phyloP scores from a whole-genome alignment of 345 rosid genomes.

The Crucihimalaya himalaica region DNA sequence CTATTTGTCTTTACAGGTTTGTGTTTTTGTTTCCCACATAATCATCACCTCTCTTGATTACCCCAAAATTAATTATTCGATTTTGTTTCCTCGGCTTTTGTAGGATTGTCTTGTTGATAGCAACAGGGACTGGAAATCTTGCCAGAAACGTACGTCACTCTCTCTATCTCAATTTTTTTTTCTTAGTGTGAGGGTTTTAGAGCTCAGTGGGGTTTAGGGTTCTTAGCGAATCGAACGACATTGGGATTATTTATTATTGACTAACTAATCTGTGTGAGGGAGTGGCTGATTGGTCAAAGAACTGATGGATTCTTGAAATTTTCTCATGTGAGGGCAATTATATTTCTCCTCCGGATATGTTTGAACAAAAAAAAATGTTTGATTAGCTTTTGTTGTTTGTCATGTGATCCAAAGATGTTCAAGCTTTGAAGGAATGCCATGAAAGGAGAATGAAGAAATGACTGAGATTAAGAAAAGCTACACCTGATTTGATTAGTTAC shows the following conservation, averaged over 20 bases:
- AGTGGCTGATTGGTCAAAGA: neutral
- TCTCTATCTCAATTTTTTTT: slow-evolving; percentile 1
- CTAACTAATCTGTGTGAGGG: neutral
- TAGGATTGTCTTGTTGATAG: slow-evolving; percentile 78
- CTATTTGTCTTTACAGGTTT: slow-evolving; percentile 75
- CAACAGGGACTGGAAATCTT: slow-evolving; percentile 84
- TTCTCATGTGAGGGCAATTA: neutral
- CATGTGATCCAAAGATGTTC: slow-evolving; percentile 38
- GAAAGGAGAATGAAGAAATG: slow-evolving; percentile 43
- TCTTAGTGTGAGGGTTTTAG: slow-evolving; percentile 23
- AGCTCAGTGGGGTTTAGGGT: slow-evolving; percentile 15
- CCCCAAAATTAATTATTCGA: slow-evolving; percentile 3
- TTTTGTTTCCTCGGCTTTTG: neutral
- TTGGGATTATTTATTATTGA: neutral
- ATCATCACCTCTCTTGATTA: neutral
- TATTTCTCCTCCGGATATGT: neutral
- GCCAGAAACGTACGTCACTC: slow-evolving; percentile 62
- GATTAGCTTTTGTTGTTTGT: slow-evolving; percentile 10
- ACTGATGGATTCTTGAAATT: neutral
- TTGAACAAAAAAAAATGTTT: neutral
- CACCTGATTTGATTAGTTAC: neutral
- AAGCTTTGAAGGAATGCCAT: slow-evolving; percentile 38
- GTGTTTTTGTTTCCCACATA: neutral
- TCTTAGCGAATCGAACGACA: neutral
- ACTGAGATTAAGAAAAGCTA: slow-evolving; percentile 12